These are phyloP conservation scores for Hordeum marinum DNA, from an alignment of 176 grass and related monocot species.

Conservation along the genomic window DNA sequence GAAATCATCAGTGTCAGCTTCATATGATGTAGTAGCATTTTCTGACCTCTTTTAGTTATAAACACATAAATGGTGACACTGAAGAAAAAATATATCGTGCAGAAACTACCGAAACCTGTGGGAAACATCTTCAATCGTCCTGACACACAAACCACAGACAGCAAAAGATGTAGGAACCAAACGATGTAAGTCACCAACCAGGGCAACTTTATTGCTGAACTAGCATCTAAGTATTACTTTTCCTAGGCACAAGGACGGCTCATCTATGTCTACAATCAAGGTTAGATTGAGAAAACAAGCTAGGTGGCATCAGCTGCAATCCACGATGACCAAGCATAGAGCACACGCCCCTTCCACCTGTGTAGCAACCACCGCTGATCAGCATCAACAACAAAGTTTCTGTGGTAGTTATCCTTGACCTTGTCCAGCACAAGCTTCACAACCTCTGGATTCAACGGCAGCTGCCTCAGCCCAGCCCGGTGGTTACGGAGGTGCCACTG, in stretches of 20 bases:
- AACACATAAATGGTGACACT: background rate
- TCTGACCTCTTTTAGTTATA: background rate
- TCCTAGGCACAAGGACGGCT: background rate
- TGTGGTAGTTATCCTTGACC: slow-evolving; percentile 42
- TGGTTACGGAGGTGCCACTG: slow-evolving; percentile 30
- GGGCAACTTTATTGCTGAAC: background rate
- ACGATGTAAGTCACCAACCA: background rate
- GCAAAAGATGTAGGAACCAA: background rate
- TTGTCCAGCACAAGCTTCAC: slow-evolving; percentile 27
- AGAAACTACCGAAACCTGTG: background rate
- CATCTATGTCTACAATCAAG: background rate
- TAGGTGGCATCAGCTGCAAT: background rate
- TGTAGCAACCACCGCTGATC: slow-evolving; percentile 41
- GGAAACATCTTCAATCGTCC: background rate
- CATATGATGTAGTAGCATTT: background rate
- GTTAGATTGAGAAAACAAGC: background rate
- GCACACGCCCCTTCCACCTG: slow-evolving; percentile 43
- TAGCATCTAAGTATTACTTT: background rate
- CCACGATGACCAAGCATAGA: slow-evolving; percentile 39
- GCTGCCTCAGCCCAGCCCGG: slow-evolving; percentile 23
- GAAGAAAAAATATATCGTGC: too few species aligned
- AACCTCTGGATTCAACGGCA: slow-evolving; percentile 26
- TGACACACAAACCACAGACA: background rate
- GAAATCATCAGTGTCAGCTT: background rate
- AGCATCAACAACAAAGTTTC: slow-evolving; percentile 39